Evolutionary conservation across 495 filamentous ascomycete genomes (phyloP).

Genomic region (Trichoderma orchidacearum): DNA sequence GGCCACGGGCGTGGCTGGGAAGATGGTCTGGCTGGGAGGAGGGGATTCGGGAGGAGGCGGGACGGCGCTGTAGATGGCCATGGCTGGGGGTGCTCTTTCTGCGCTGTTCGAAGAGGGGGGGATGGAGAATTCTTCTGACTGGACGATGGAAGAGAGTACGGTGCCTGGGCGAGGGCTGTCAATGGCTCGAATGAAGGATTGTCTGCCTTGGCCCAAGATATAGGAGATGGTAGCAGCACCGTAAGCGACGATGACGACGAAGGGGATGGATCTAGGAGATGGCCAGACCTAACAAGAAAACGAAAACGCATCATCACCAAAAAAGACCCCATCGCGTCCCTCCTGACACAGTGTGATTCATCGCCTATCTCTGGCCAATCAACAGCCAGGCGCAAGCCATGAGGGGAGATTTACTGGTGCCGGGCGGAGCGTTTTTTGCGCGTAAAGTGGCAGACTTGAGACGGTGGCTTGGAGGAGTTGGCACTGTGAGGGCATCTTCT

Average conservation of each 20-base stretch:
- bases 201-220: no score
- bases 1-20: constrained; percentile 14
- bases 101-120: no score
- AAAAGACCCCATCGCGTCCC: background rate
- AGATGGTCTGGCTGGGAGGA: constrained; percentile 5
- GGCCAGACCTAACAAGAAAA: no score
- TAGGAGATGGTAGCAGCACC: no score
- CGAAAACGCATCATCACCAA: no score
- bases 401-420: background rate
- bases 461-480: background rate
- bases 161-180: no score
- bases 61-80: constrained; percentile 24
- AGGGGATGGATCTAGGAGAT: no score
- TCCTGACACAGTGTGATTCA: background rate
- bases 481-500: no score
- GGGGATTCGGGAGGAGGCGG: constrained; percentile 18
- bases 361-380: background rate
- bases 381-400: background rate
- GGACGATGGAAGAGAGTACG: no score
- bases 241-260: no score
- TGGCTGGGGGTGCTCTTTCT: constrained; percentile 2
- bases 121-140: no score
- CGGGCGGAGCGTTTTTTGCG: background rate
- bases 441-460: background rate
- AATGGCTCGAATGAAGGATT: no score